Percentiles rank a stretch among this genome's conserved stretches.
These are phyloP conservation scores for Cutaneotrichosporon arboriforme DNA, from an alignment of 1,284 basidiomycete genomes.

Conservation along the genomic window DNA sequence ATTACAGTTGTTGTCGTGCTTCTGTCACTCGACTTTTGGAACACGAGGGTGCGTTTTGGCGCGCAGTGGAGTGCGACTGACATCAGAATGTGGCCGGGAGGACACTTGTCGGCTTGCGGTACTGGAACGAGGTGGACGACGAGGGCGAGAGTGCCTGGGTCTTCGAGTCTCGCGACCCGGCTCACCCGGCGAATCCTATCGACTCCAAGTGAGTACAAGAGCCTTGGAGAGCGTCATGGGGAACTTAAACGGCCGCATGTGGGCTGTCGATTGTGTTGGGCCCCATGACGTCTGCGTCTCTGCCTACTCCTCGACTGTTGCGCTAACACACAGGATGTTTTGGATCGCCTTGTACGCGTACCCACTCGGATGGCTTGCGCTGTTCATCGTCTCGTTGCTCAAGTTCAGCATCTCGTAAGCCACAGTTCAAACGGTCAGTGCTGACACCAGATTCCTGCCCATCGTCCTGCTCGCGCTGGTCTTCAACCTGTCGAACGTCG, in stretches of 20 bases:
- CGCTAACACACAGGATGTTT: slow-evolving; percentile 14
- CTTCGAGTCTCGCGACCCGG: slow-evolving; percentile 90
- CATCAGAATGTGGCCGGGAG: slow-evolving; percentile 78
- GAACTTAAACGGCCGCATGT: too few relatives aligned
- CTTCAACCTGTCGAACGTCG: slow-evolving; percentile 83
- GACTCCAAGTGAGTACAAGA: slow-evolving; percentile 59
- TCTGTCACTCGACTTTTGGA: slow-evolving; percentile 95
- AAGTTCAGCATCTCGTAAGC: slow-evolving; percentile 75
- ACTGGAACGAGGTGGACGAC: slow-evolving; percentile 97
- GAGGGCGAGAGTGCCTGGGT: slow-evolving; percentile 95
- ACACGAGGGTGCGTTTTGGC: slow-evolving; percentile 60
- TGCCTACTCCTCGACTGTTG: not conserved
- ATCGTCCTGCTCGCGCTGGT: slow-evolving; percentile 82
- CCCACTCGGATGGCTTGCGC: slow-evolving; percentile 74
- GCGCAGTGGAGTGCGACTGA: slow-evolving; percentile 48
- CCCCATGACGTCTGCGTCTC: too few relatives aligned
- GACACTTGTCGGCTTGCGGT: slow-evolving; percentile 81
- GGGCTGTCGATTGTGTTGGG: too few relatives aligned
- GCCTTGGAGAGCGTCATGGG: too few relatives aligned
- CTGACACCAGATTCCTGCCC: slow-evolving; percentile 63
- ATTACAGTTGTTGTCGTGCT: slow-evolving; percentile 86
- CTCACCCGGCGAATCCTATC: slow-evolving; percentile 78
- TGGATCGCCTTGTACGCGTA: slow-evolving; percentile 81
- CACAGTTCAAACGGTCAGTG: not conserved
- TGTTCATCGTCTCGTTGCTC: slow-evolving; percentile 79